These are phyloP conservation scores for Leccinellum albellum DNA, from an alignment of 768 basidiomycete genomes.

Conservation along the genomic window DNA sequence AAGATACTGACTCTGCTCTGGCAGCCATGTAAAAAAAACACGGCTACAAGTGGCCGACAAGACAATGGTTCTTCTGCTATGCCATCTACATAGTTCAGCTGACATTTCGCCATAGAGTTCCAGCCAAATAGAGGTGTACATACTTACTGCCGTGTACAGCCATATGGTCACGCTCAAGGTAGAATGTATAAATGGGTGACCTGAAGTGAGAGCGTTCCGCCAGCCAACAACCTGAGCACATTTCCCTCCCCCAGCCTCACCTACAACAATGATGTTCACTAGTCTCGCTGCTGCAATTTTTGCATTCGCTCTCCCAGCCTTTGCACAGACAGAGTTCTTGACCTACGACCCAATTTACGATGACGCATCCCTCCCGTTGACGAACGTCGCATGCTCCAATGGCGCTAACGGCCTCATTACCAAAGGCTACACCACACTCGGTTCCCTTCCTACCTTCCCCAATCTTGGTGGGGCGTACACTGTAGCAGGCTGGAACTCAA, in stretches of 20 bases:
- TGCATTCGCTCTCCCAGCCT: conserved; percentile 12
- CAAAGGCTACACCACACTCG: conserved; percentile 32
- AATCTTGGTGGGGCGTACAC: not conserved
- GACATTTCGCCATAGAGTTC: not conserved
- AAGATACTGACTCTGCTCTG: not conserved
- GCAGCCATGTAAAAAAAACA: not conserved
- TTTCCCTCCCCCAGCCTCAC: not conserved
- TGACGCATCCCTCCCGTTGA: conserved; percentile 14
- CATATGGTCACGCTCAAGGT: not conserved
- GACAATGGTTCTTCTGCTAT: not conserved
- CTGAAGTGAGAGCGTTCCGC: not conserved
- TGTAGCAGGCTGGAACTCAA: not conserved
- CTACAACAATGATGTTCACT: conserved; percentile 24
- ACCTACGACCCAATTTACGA: conserved; percentile 33
- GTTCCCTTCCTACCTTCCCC: conserved; percentile 1
- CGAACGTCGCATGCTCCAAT: conserved; percentile 30
- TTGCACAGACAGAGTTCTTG: conserved; percentile 16
- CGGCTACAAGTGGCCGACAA: conserved; percentile 2
- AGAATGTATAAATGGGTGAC: conserved; percentile 14
- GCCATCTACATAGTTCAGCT: not conserved
- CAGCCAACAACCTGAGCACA: not conserved
- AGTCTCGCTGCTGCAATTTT: conserved; percentile 8
- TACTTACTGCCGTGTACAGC: not conserved
- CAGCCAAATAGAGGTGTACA: not conserved
- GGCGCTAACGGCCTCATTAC: conserved; percentile 30